Evolutionary conservation across 2,329 filamentous ascomycete species (phyloP), one percentile per base, ranked within the genome.

Genomic region (Scedosporium boydii): DNA sequence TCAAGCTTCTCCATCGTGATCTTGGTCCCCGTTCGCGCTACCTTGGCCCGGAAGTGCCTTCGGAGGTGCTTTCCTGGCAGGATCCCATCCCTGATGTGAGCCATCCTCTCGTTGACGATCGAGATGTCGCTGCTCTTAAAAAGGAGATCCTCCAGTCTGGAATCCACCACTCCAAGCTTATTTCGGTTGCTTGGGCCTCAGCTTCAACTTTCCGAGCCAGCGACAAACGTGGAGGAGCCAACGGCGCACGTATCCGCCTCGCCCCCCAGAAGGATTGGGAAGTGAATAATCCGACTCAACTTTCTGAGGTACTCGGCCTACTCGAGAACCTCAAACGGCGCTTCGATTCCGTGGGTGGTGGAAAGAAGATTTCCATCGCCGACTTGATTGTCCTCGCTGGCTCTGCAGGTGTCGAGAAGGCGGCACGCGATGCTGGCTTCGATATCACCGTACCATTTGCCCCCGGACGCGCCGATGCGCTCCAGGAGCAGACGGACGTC

Each of bases 181-280:
- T 92, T 61, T 80, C 81, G 7, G 81, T 82, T 10, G 87, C 88
- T 26, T 91, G 86, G 84, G 85, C 85, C 1, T 84, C 88, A 0
- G 87, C 87, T 27, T 87, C 87, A 2, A 87, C 86, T 29, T 91
- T 87, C 85, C 87, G 88, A 65, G 82, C 85, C 67, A 83, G 85
- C 67, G 89, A 93, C 79, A 92, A 92, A 84, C 89, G 89, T 67
- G 89, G 89, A 68, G 89, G 89, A 70, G 89, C 89, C 75, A 93
- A 93, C 69, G 89, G 89, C 68, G 89, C 84, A 12, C 89, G 89
- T 68, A 90, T 93, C 69, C 86, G 87, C 38, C 87, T 93, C 9
- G 78, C 81, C 65, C 89, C 89, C 23, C 87, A 89, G 77, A 85
- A 85, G 68, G 78, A 84, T 73, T 93, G 89, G 89, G 75, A 84